Conservation (phyloP, 768 basidiomycete genomes). For the Lentinula aciculospora region DNA sequence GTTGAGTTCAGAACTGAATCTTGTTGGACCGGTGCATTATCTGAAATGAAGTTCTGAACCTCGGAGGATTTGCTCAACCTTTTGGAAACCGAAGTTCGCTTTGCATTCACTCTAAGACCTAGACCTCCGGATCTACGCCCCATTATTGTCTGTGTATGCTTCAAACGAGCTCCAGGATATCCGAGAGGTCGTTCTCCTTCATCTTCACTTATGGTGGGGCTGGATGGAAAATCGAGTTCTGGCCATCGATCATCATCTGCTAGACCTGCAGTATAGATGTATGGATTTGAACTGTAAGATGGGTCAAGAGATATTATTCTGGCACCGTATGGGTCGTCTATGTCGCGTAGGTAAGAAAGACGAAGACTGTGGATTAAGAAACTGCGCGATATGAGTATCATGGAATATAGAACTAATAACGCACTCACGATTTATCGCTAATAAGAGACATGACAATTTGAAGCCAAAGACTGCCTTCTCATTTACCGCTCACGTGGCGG, state of each 20-base stretch:
- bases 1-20: slow-evolving; percentile 7
- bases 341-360: slow-evolving; percentile 80
- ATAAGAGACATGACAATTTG: slow-evolving; percentile 48
- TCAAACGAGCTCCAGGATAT: slow-evolving; percentile 55
- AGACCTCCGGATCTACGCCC: slow-evolving; percentile 64
- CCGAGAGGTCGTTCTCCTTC: slow-evolving; percentile 47
- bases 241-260: slow-evolving; percentile 82
- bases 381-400: slow-evolving; percentile 20
- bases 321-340: slow-evolving; percentile 81
- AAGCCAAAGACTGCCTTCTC: background rate
- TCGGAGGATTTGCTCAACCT: slow-evolving; percentile 33
- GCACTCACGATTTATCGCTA: slow-evolving; percentile 42
- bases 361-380: slow-evolving; percentile 82
- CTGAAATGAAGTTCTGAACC: slow-evolving; percentile 29
- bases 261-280: slow-evolving; percentile 73
- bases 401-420: background rate
- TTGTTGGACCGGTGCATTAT: slow-evolving; percentile 27
- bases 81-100: slow-evolving; percentile 48
- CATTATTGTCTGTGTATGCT: slow-evolving; percentile 88
- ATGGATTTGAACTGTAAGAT: slow-evolving; percentile 74
- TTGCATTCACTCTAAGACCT: slow-evolving; percentile 73
- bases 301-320: slow-evolving; percentile 72
- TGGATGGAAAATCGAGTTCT: slow-evolving; percentile 62
- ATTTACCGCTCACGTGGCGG: background rate
- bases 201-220: slow-evolving; percentile 69